These are phyloP conservation scores for Chaetoscypha palmicola DNA, from an alignment of 2,329 filamentous ascomycete genomes.

Conservation along the genomic window DNA sequence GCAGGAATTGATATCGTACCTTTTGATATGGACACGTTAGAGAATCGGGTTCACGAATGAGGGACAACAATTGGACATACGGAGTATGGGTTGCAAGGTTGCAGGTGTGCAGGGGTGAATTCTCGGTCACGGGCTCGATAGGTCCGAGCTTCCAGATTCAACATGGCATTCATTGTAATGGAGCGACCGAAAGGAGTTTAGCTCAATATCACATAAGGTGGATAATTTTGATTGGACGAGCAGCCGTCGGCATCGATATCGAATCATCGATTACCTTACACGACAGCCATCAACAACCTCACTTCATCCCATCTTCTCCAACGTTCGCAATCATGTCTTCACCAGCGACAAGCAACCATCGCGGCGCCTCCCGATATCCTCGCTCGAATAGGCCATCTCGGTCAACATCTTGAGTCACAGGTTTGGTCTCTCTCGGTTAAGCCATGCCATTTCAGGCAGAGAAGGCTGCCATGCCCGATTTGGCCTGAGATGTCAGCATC, in stretches of 20 bases:
- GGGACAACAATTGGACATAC: constrained; percentile 1
- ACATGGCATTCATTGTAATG: no score
- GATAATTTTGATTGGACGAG: neutral
- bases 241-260: no score
- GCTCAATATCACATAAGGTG: neutral
- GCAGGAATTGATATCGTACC: no score
- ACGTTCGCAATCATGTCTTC: neutral
- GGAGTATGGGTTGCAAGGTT: neutral
- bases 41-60: neutral
- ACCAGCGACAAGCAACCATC: neutral
- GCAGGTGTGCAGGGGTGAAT: neutral
- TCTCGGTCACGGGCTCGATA: no score
- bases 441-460: neutral
- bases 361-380: neutral
- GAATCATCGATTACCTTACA: neutral
- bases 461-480: neutral
- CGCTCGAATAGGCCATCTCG: neutral
- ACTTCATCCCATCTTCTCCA: neutral
- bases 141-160: no score
- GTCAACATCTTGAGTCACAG: constrained; percentile 2
- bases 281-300: neutral
- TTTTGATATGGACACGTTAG: constrained; percentile 19
- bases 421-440: neutral
- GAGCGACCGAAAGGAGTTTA: no score
- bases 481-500: neutral